Base-by-base conservation (phyloP, 1,284 basidiomycete species). In the Microbotryomycetes sp. region DNA sequence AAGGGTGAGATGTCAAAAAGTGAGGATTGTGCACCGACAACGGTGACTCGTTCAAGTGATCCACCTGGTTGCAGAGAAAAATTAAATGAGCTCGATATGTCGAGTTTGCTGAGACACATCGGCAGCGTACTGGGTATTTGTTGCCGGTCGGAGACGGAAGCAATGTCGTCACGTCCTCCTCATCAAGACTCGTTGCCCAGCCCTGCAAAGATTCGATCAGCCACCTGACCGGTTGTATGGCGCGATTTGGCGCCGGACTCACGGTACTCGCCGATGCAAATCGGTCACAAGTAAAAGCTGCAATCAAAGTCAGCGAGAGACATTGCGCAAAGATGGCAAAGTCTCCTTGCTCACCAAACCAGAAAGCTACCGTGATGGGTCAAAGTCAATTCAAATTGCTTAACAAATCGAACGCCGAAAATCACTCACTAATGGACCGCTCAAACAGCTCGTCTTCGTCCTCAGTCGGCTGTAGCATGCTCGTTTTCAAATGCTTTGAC, bases 1-100 rank as follows among this genome's bases (percentile, higher is more conserved):
- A 54, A 31, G 69, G 62, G 51, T 70, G 64, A 5, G 63, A 56
- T n/a, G 57, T 54, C 58, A 69, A 64, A 57, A 70, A 70, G n/a
- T 47, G 45, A 9, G 65, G 60, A 48, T 53, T 56, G 23, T 64
- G 66, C 1, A 69, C 46, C 22, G 64, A 70, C 0, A 70, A 55
- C 26, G 63, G 58, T 19, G 36, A 42, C 36, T 42, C 36, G 36
- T 23, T 29, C 12, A 42, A 19, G 36, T 42, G 9, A 9, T 42
- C 36, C 9, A 19, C 19, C 36, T 42, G 36, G 36, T 12, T 50
- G 9, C 12, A 50, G 22, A 12, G 16, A 22, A 50, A 16, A 12
- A 29, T 42, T 19, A 42, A 19, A 42, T 12, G 12, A 42, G n/a
- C n/a, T n/a, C n/a, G n/a, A n/a, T n/a, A n/a, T n/a, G 36, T 42